Percentiles rank a stretch among this genome's conserved stretches.
Evolutionary conservation across 2,329 filamentous ascomycete species (phyloP).

Genomic region (Huntiella omanensis): DNA sequence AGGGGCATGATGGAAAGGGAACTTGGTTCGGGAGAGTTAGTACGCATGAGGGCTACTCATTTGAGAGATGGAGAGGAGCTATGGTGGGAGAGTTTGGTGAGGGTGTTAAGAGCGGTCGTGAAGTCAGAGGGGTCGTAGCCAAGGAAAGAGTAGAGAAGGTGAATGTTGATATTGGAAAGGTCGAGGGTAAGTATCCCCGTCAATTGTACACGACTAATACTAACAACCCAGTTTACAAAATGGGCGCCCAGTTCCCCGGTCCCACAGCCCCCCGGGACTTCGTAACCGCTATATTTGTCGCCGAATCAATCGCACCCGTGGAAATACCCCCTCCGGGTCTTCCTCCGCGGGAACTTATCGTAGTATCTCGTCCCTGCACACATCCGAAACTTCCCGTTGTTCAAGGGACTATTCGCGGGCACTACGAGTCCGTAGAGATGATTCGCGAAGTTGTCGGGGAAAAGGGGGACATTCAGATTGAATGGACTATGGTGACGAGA

Average conservation of each 20-base stretch:
- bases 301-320: slow-evolving; percentile 11
- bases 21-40: slow-evolving; percentile 80
- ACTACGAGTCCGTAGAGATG: slow-evolving; percentile 82
- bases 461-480: slow-evolving; percentile 24
- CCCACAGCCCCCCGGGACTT: slow-evolving; percentile 81
- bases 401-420: slow-evolving; percentile 59
- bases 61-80: slow-evolving; percentile 58
- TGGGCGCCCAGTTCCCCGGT: slow-evolving; percentile 78
- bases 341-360: slow-evolving; percentile 55
- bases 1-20: slow-evolving; percentile 61
- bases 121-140: slow-evolving; percentile 69
- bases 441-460: slow-evolving; percentile 47
- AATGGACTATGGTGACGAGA: slow-evolving; percentile 86
- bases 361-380: slow-evolving; percentile 67
- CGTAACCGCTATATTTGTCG: slow-evolving; percentile 54
- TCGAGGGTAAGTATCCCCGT: slow-evolving; percentile 34
- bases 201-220: slow-evolving; percentile 16
- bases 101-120: slow-evolving; percentile 49
- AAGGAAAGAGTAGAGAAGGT: slow-evolving; percentile 53
- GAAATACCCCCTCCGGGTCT: slow-evolving; percentile 1
- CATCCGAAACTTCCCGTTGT: slow-evolving; percentile 56
- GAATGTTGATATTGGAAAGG: slow-evolving; percentile 16
- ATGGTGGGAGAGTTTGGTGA: slow-evolving; percentile 62
- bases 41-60: slow-evolving; percentile 60
- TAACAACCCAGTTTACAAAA: slow-evolving; percentile 46